Evolutionary conservation across 345 rosid genomes (phyloP).

Genomic region (Populus nigra): DNA sequence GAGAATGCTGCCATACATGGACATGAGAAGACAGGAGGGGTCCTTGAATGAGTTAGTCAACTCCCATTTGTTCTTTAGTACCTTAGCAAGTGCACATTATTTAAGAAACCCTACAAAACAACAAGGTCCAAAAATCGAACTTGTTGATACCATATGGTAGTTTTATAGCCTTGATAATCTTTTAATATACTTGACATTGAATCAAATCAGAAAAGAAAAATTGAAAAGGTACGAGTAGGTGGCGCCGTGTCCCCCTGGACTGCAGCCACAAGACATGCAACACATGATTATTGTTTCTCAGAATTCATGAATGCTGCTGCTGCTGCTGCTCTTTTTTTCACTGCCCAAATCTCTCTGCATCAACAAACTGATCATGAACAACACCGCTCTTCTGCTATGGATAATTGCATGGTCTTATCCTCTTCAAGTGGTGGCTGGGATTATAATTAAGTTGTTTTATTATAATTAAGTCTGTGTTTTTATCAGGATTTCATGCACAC

Average conservation of each 20-base stretch:
- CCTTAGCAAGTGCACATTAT: neutral
- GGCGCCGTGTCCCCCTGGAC: conserved; percentile 60
- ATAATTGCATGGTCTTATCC: neutral
- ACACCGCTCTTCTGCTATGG: neutral
- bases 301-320: conserved; percentile 26
- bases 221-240: conserved; percentile 36
- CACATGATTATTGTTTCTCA: conserved; percentile 23
- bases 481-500: too few species aligned
- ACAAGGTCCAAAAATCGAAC: too few species aligned
- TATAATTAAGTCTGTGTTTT: too few species aligned
- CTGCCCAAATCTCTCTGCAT: conserved; percentile 46
- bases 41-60: too few species aligned
- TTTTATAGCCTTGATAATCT: too few species aligned
- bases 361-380: conserved; percentile 18
- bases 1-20: too few species aligned
- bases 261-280: conserved; percentile 29
- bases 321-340: conserved; percentile 38
- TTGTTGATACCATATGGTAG: too few species aligned
- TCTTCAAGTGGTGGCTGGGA: too few species aligned
- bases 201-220: neutral
- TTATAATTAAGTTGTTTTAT: too few species aligned
- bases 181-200: too few species aligned
- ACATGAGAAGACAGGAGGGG: too few species aligned
- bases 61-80: neutral
- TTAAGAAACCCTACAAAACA: too few species aligned